Conservation (phyloP, 1,284 basidiomycete species). For the Leccinum pallidistipes region DNA sequence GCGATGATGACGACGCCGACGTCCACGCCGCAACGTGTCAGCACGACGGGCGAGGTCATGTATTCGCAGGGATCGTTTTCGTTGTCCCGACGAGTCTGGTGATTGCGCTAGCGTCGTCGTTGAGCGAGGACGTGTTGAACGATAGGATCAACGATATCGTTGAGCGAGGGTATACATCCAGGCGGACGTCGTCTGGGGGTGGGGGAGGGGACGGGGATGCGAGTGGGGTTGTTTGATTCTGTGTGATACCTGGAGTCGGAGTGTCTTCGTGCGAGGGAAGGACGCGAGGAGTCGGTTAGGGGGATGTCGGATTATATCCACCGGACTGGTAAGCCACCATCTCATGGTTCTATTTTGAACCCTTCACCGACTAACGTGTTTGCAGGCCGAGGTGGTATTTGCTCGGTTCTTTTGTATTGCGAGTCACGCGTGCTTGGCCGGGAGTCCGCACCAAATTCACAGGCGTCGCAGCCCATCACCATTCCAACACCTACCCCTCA, state of each 20-base stretch:
- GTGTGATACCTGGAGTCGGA: not conserved
- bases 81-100: constrained; percentile 28
- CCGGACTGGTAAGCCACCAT: too few species aligned
- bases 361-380: too few species aligned
- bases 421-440: too few species aligned
- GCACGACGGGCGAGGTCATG: constrained; percentile 2
- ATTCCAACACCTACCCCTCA: too few species aligned
- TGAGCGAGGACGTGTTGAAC: constrained; percentile 23
- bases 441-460: too few species aligned
- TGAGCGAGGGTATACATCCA: constrained; percentile 20
- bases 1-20: not conserved
- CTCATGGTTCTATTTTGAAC: too few species aligned
- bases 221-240: not conserved
- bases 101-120: constrained; percentile 22
- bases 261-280: not conserved
- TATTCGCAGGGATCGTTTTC: constrained; percentile 25
- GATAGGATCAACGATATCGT: constrained; percentile 29
- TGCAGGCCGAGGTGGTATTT: too few species aligned
- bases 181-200: constrained; percentile 8
- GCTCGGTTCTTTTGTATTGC: too few species aligned
- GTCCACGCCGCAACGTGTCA: constrained; percentile 6
- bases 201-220: not conserved
- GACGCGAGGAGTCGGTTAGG: too few species aligned
- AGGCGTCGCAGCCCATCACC: too few species aligned
- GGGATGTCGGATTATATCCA: too few species aligned